phyloP scores from a whole-genome alignment of 2,329 filamentous ascomycete genomes.

The Trichoderma breve region DNA sequence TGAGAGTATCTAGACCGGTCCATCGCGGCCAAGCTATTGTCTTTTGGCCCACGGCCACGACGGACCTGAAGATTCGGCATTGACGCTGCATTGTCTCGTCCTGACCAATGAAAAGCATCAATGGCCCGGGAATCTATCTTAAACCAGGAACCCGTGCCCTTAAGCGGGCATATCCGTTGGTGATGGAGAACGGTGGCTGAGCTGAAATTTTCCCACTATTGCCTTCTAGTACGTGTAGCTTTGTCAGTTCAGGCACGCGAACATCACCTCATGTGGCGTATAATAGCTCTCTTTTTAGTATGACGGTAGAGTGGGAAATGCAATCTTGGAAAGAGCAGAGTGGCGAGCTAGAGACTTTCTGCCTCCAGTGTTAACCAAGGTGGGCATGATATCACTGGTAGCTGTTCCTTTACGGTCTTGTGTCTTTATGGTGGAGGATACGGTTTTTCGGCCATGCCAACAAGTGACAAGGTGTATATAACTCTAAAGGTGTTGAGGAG shows the following conservation, averaged over 20 bases:
- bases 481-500: background rate
- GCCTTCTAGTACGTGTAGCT: background rate
- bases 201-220: background rate
- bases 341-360: background rate
- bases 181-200: background rate
- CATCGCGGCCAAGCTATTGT: background rate
- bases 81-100: background rate
- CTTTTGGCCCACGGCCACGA: background rate
- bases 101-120: background rate
- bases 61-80: background rate
- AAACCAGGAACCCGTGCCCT: background rate
- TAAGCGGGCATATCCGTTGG: background rate
- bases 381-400: background rate
- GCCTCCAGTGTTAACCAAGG: background rate
- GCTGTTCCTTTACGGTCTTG: background rate
- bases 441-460: background rate
- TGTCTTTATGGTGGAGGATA: background rate
- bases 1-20: background rate
- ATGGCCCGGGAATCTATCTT: background rate
- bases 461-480: background rate
- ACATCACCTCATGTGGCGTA: background rate
- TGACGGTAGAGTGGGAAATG: background rate
- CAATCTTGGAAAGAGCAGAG: background rate
- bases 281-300: background rate
- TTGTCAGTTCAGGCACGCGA: background rate